Percentiles rank a stretch among this genome's conserved stretches.
These are phyloP conservation scores for Phoenix roebelenii DNA, from an alignment of 176 grass and related monocot species.

Conservation along the genomic window DNA sequence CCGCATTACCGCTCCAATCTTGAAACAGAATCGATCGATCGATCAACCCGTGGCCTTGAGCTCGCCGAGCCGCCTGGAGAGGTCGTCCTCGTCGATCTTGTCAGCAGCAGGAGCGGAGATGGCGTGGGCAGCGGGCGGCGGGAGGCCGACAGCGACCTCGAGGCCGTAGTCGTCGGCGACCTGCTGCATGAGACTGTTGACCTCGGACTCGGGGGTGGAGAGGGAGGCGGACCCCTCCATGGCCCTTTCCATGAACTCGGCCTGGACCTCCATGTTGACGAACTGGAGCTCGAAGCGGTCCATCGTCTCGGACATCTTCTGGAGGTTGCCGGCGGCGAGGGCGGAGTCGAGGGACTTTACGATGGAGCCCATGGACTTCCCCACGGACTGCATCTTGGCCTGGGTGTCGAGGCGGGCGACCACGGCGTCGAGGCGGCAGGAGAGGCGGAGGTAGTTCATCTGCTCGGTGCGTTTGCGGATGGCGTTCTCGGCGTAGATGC, in stretches of 20 bases:
- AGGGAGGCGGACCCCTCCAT: slow-evolving; percentile 78
- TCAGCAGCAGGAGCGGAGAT: slow-evolving; percentile 82
- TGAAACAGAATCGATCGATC: too few relatives aligned
- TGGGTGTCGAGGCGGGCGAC: slow-evolving; percentile 87
- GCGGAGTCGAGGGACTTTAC: slow-evolving; percentile 78
- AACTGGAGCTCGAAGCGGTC: slow-evolving; percentile 82
- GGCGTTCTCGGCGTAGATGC: slow-evolving; percentile 97
- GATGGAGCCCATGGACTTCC: slow-evolving; percentile 79
- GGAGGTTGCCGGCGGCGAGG: slow-evolving; percentile 70
- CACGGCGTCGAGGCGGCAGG: slow-evolving; percentile 93
- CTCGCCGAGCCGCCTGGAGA: slow-evolving; percentile 64
- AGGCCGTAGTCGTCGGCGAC: slow-evolving; percentile 94
- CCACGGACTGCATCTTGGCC: slow-evolving; percentile 98
- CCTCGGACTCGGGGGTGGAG: slow-evolving; percentile 89
- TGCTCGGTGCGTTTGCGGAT: slow-evolving; percentile 95
- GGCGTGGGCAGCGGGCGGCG: slow-evolving; percentile 60
- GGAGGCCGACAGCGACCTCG: slow-evolving; percentile 78
- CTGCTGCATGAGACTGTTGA: slow-evolving; percentile 98
- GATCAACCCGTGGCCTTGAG: slow-evolving; percentile 65
- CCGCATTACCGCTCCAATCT: too few relatives aligned
- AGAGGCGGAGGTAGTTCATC: slow-evolving; percentile 90
- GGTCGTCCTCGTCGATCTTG: slow-evolving; percentile 92
- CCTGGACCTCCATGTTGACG: slow-evolving; percentile 99
- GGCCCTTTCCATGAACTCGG: slow-evolving; percentile 98
- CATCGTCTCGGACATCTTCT: slow-evolving; percentile 99